Evolutionary conservation across 2,329 filamentous ascomycete species (phyloP), one percentile per base, ranked within the genome.

Genomic region (Aspergillus ibericus): DNA sequence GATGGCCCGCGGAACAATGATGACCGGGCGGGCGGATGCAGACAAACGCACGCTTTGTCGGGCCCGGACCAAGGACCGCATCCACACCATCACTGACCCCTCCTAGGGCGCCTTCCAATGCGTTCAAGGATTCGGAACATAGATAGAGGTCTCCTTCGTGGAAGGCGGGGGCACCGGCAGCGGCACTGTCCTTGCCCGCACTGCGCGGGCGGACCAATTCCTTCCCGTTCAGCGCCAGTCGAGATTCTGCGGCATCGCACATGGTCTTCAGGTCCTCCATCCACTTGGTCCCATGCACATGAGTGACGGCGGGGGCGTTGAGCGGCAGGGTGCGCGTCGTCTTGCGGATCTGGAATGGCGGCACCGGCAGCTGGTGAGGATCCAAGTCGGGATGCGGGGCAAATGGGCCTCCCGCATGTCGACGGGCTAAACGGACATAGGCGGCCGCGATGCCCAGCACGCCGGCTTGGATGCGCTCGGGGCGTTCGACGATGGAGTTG

Each of bases 71-170:
- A 67, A 98, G 95, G 3, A 98, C 88, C 0, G 86, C 82, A 74
- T 99, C 95, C 0, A 99, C 87, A 0, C 91, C 96, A 67, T 99
- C 95, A 69, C 93, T 93, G 0, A 98, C 91, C 22, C 93, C 95
- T 12, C 96, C 95, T 4, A 99, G 78, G 3, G 93, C 92, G 12
- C 93, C 93, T 72, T 99, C 90, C 61, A 99, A 88, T 0, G 95
- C 93, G 63, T 90, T 83, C 50, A 95, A 77, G 0, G 95, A 98
- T 68, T 96, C 92, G 0, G 88, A 78, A 67, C 92, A 96, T 6
- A 99, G 83, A 70, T 98, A 99, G 0, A 99, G 79, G 74, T 99
- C 95, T 2, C 93, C 92, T 69, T 92, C 86, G 65, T 98, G 93
- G 16, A 98, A 82, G 60, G 87, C 83, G 6, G 72, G 70, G 22